Evolutionary conservation across 2,329 filamentous ascomycete genomes (phyloP).

Genomic region (Talaromyces sp.): DNA sequence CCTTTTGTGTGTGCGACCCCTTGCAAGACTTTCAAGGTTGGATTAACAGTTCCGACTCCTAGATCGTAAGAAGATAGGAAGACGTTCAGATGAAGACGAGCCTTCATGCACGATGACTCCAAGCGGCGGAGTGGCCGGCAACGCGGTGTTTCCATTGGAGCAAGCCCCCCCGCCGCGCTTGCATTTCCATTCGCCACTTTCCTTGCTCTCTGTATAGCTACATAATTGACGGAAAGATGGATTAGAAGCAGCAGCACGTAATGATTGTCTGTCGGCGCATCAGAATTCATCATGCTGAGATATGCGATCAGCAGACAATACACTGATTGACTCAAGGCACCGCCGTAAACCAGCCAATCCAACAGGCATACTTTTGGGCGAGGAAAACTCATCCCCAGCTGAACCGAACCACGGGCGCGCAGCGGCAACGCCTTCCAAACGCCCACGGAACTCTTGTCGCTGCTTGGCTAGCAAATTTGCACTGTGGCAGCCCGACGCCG

Average conservation of each 20-base stretch:
- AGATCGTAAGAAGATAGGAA: background rate
- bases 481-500: background rate
- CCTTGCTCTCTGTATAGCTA: background rate
- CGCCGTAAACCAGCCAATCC: background rate
- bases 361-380: background rate
- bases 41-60: background rate
- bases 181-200: slow-evolving; percentile 1
- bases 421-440: background rate
- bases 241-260: too few species aligned
- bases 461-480: background rate
- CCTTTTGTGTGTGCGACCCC: background rate
- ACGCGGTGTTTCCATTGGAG: background rate
- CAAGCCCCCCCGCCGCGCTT: background rate
- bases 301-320: background rate
- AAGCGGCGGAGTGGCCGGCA: background rate
- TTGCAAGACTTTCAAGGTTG: background rate
- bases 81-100: background rate
- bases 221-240: too few species aligned
- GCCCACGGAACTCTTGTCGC: background rate
- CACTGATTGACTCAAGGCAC: background rate
- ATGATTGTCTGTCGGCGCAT: background rate
- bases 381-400: background rate
- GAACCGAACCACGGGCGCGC: slow-evolving; percentile 5
- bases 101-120: background rate
- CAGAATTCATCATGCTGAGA: background rate